Conservation (phyloP, 345 rosid genomes). For the Sonneratia alba region DNA sequence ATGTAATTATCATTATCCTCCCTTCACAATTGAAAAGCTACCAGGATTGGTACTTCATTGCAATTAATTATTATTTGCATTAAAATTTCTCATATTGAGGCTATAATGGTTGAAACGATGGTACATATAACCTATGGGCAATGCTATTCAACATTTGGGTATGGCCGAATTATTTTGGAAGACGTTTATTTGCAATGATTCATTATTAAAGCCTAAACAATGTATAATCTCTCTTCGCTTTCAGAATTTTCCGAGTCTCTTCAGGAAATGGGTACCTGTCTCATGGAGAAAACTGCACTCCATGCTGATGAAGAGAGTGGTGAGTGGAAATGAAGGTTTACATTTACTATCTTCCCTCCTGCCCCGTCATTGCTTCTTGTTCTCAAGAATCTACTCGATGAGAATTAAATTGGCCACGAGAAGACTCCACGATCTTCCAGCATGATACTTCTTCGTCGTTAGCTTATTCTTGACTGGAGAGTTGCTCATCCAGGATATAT, state of each 20-base stretch:
- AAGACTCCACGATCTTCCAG: too few species aligned
- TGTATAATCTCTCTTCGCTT: conserved; percentile 6
- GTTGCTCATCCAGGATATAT: too few species aligned
- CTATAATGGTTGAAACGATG: neutral
- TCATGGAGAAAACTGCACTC: conserved; percentile 58
- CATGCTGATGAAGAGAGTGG: conserved; percentile 69
- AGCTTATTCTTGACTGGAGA: too few species aligned
- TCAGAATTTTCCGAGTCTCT: conserved; percentile 94
- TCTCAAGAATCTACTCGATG: too few species aligned
- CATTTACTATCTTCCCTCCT: neutral
- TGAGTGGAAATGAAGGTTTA: conserved; percentile 15
- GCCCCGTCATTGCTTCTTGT: too few species aligned
- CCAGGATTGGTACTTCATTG: neutral
- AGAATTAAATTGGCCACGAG: too few species aligned
- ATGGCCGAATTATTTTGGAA: neutral
- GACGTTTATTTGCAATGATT: neutral
- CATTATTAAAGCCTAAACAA: neutral
- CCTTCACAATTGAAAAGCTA: neutral
- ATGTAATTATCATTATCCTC: neutral
- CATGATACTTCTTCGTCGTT: too few species aligned
- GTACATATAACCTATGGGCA: too few species aligned
- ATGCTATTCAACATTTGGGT: too few species aligned
- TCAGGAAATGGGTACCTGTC: conserved; percentile 87
- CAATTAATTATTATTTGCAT: neutral
- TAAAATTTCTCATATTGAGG: neutral